Evolutionary conservation across 371 early-diverging fungal species (phyloP).

Genomic region (Lichtheimia ornata): DNA sequence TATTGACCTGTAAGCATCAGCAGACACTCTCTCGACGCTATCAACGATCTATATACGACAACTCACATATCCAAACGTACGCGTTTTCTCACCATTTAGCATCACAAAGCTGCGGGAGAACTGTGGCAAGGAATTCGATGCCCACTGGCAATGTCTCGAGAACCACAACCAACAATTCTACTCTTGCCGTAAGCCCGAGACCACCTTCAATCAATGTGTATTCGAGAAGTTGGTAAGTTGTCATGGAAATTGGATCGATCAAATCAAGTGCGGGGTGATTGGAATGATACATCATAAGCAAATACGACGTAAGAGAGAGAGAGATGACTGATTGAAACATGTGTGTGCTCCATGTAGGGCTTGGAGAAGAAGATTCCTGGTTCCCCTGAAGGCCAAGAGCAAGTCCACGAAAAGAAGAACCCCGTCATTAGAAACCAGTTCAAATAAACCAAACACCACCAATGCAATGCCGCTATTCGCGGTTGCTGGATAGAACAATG

Average conservation of each 20-base stretch:
- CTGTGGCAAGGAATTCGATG: constrained; percentile 86
- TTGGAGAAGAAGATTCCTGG: constrained; percentile 81
- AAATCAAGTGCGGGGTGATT: too few relatives aligned
- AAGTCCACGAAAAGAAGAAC: constrained; percentile 74
- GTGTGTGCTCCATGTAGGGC: constrained; percentile 50
- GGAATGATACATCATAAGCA: too few relatives aligned
- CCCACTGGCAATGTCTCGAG: constrained; percentile 94
- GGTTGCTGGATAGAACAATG: constrained; percentile 10
- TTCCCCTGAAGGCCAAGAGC: constrained; percentile 66
- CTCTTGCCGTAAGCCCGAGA: constrained; percentile 83
- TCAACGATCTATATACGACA: not conserved
- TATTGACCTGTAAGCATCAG: constrained; percentile 76
- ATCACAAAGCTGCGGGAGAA: constrained; percentile 86
- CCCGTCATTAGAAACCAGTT: constrained; percentile 59
- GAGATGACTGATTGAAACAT: constrained; percentile 1
- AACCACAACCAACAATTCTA: constrained; percentile 85
- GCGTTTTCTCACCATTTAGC: constrained; percentile 38
- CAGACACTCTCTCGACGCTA: not conserved
- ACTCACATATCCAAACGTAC: not conserved
- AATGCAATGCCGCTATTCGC: not conserved
- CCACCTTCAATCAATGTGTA: constrained; percentile 85
- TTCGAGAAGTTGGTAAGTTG: constrained; percentile 82
- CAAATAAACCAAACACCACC: constrained; percentile 30
- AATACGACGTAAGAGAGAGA: too few relatives aligned
- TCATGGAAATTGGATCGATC: not conserved